These are phyloP conservation scores for Aspergillus heteromorphus DNA, from an alignment of 495 filamentous ascomycete genomes.

Conservation along the genomic window DNA sequence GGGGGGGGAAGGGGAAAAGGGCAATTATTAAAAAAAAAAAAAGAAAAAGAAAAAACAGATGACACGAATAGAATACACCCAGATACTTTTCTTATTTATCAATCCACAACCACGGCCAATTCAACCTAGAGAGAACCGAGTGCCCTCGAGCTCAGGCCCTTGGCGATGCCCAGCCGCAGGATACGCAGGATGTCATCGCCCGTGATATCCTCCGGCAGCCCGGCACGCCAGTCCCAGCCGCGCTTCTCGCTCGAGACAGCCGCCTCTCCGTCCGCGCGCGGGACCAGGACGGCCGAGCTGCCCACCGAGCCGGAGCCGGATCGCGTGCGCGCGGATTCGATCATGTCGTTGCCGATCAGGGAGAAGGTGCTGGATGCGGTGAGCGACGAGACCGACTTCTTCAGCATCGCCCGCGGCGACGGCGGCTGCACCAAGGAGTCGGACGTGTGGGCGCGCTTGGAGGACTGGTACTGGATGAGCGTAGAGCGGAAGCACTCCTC, in stretches of 20 bases:
- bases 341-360: conserved; percentile 66
- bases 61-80: not conserved
- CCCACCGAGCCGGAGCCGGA: conserved; percentile 50
- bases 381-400: conserved; percentile 58
- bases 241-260: conserved; percentile 39
- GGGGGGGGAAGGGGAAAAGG: too few relatives aligned
- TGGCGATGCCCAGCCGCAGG: conserved; percentile 68
- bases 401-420: conserved; percentile 59
- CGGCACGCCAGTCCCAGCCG: conserved; percentile 83
- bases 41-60: not conserved
- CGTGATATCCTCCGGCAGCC: conserved; percentile 49
- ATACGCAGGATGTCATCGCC: conserved; percentile 65
- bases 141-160: conserved; percentile 42
- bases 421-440: conserved; percentile 23
- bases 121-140: conserved; percentile 13
- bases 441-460: conserved; percentile 40
- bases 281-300: conserved; percentile 51
- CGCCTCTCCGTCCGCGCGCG: conserved; percentile 21
- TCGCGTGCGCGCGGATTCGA: conserved; percentile 41
- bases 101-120: too few relatives aligned
- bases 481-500: conserved; percentile 62
- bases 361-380: conserved; percentile 56
- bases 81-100: not conserved
- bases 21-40: not conserved
- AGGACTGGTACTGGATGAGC: conserved; percentile 40